Conservation (phyloP, 306 rosid genomes). For the Lathyrus oleraceus region DNA sequence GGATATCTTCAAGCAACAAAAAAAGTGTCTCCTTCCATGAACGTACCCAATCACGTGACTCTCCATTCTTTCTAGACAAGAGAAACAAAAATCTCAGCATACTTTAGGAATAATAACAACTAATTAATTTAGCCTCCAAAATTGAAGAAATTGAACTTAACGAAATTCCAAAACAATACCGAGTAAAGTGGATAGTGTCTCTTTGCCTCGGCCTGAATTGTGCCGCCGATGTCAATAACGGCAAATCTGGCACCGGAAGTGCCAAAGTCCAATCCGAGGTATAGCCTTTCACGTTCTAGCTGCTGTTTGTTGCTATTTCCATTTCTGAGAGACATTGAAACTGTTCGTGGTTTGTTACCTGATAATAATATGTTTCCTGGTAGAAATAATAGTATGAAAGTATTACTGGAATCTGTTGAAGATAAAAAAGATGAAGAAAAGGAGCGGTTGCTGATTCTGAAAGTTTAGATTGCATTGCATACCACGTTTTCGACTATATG, state of each 20-base stretch:
- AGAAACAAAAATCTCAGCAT: conserved; percentile 43
- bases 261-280: conserved; percentile 92
- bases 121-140: background rate
- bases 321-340: conserved; percentile 47
- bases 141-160: background rate
- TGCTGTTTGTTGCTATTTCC: background rate
- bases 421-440: background rate
- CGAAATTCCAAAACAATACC: conserved; percentile 45
- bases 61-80: conserved; percentile 80
- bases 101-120: conserved; percentile 2
- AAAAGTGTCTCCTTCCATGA: conserved; percentile 85
- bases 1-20: conserved; percentile 70
- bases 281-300: conserved; percentile 48
- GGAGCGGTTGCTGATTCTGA: background rate
- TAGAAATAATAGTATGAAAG: background rate
- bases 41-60: conserved; percentile 62
- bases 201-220: conserved; percentile 69
- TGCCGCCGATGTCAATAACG: conserved; percentile 59
- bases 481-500: conserved; percentile 43
- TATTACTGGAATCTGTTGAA: background rate
- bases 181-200: conserved; percentile 57
- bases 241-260: conserved; percentile 92
- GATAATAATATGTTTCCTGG: conserved; percentile 35
- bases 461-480: background rate
- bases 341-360: conserved; percentile 29